Evolutionary conservation across 1,139 yeast genomes (phyloP), one percentile per base, ranked within the genome.

Genomic region (Pichia sp.): DNA sequence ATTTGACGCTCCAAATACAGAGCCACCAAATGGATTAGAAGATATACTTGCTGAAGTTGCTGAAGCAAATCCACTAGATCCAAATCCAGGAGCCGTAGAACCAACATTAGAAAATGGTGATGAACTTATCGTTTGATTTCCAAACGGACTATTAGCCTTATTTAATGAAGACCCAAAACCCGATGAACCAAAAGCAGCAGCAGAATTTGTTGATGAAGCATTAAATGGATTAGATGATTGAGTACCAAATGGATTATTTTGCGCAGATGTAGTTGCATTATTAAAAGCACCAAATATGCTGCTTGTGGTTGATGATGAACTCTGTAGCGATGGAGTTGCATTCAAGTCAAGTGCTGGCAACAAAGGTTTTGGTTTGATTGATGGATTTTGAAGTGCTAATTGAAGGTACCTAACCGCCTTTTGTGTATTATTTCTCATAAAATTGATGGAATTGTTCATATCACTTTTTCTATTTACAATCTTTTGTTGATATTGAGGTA

Each of bases 341-440:
- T 45, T 40, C 3, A 43, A 30, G 34, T 50, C 44, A 53, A 69
- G 46, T 58, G 67, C 56, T 52, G 68, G 72, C 2, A 77, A 65
- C 54, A 76, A 77, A 1, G 74, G 72, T 49, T 70, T 71, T 3
- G 58, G 59, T 9, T 64, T 62, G 2, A 58, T 54, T 25, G 55
- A 53, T 25, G 66, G 64, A 31, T 65, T 65, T 51, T 66, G 71
- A 2, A 78, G 70, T n/a, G 74, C 68, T 37, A 72, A 58, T 52
- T 79, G 85, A n/a, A 74, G 62, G 59, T 74, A 81, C 45, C 85
- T 68, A 1, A 80, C 83, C 6, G 83, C 85, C 56, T 72, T 69
- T 34, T 68, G 66, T 8, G 75, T 63, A 52, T 76, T 74, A 1
- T 63, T 64, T 26, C 59, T 59, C 7, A 81, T 52, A 46, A 66